Evolutionary conservation across 768 basidiomycete species (phyloP), one percentile per base, ranked within the genome.

Genomic region (Suillus tomentosus): DNA sequence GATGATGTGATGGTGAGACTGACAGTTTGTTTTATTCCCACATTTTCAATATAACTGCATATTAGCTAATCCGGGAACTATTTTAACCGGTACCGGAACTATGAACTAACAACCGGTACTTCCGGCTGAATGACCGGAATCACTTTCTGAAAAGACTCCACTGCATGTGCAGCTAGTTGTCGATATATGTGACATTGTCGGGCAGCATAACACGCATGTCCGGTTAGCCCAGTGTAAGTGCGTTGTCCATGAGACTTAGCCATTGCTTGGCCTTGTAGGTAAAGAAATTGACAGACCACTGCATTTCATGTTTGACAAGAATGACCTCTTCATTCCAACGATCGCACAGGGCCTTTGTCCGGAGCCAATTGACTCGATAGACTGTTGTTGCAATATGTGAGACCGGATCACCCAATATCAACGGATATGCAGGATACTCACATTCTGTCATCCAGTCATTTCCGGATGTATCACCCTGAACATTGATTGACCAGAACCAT

Each of bases 371-470:
- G 1, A 45, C 62, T n/a, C n/a, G 4, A 43, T 64, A 65, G n/a
- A 63, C 56, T 65, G 34, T 36, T 17, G 13, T 36, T 36, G 36
- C 36, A 19, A 31, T 22, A 61, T 47, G 45, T 47, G n/a, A 47
- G 45, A 39, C 31, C 11, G 37, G 27, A 62, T 15, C 8, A 10
- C 15, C 15, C 9, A 9, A 47, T 47, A 40, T 19, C 11, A 19
- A 34, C 6, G 9, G n/a, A 22, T 48, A 7, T 43, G 42, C 14
- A 19, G 17, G 42, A 8, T 43, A 43, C 42, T 43, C 56, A 63
- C 61, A 62, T 65, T 65, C 47, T 10, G 40, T 50, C 65, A 65
- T 65, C 56, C 61, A 65, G 42, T 65, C 55, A 62, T 45, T 54
- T 24, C 15, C 14, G 13, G 19, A n/a, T 5, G 19, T 22, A 39